Evolutionary conservation across 768 basidiomycete genomes (phyloP).

Genomic region (Xerocomus potaroensis): DNA sequence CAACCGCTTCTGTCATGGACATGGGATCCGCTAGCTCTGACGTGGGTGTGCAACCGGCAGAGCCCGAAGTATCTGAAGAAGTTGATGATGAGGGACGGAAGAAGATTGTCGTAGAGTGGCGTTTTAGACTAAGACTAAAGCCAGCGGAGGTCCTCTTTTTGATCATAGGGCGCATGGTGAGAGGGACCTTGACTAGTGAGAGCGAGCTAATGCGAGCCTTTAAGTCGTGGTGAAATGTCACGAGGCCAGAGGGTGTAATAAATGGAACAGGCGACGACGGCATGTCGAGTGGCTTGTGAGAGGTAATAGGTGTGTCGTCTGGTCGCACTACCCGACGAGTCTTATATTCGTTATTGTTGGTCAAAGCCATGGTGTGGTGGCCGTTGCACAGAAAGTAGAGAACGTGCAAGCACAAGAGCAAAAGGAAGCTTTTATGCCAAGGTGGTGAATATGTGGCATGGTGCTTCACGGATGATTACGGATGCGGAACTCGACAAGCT

Average conservation of each 20-base stretch:
- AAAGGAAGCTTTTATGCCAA: constrained; percentile 16
- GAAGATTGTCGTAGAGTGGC: constrained; percentile 24
- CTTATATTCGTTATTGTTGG: constrained; percentile 20
- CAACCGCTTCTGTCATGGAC: constrained; percentile 3
- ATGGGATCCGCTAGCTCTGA: constrained; percentile 23
- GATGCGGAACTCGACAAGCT: constrained; percentile 9
- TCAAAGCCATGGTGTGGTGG: constrained; percentile 18
- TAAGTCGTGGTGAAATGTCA: constrained; percentile 28
- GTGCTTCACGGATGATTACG: constrained; percentile 5
- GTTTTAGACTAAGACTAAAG: constrained; percentile 20
- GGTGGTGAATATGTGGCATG: constrained; percentile 10
- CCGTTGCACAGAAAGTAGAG: constrained; percentile 17
- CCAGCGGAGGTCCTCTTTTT: constrained; percentile 27
- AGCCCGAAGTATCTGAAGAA: constrained; percentile 10
- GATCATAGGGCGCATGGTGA: constrained; percentile 24
- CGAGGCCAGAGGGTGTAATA: constrained; percentile 24
- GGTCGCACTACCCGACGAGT: background rate
- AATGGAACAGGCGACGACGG: constrained; percentile 25
- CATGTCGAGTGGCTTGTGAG: constrained; percentile 19
- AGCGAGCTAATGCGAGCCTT: constrained; percentile 26
- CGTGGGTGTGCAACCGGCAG: constrained; percentile 10
- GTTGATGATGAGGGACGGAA: constrained; percentile 16
- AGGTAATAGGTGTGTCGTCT: constrained; percentile 16
- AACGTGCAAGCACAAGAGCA: constrained; percentile 5
- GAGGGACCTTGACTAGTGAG: constrained; percentile 24